Conservation (phyloP, 306 rosid genomes). For the Cicer judaicum region DNA sequence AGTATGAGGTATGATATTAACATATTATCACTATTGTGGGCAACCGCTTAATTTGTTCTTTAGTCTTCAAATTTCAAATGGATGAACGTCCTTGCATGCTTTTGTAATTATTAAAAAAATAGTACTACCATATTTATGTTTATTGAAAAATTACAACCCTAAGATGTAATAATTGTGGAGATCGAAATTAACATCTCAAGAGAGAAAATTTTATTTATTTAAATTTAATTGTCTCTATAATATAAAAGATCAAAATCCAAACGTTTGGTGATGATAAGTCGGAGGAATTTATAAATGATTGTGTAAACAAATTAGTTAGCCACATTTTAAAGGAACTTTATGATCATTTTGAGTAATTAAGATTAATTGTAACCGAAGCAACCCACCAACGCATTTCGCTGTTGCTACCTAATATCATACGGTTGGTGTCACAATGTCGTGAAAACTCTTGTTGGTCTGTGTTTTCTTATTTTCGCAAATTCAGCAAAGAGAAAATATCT, state of each 20-base stretch:
- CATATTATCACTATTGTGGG: conserved; percentile 34
- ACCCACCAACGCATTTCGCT: conserved; percentile 51
- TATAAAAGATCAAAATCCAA: too few species aligned
- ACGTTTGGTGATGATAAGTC: conserved; percentile 2
- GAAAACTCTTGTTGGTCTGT: conserved; percentile 13
- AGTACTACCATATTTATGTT: neutral
- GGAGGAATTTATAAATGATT: conserved; percentile 35
- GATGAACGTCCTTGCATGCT: neutral
- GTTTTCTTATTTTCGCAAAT: conserved; percentile 29
- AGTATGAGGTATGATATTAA: conserved; percentile 43
- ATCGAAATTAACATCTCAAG: too few species aligned
- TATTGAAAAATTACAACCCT: neutral
- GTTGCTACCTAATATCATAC: conserved; percentile 43
- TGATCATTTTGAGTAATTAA: conserved; percentile 13
- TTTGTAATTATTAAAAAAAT: neutral
- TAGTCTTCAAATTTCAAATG: conserved; percentile 6
- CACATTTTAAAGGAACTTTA: conserved; percentile 52
- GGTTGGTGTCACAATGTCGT: conserved; percentile 31
- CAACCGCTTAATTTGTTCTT: conserved; percentile 36
- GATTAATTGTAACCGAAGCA: conserved; percentile 47
- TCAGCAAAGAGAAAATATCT: neutral
- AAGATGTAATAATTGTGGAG: too few species aligned
- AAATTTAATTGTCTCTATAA: too few species aligned
- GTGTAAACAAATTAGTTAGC: conserved; percentile 34
- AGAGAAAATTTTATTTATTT: too few species aligned